Conservation (phyloP, 1,284 basidiomycete genomes). For the Moesziomyces sp. region DNA sequence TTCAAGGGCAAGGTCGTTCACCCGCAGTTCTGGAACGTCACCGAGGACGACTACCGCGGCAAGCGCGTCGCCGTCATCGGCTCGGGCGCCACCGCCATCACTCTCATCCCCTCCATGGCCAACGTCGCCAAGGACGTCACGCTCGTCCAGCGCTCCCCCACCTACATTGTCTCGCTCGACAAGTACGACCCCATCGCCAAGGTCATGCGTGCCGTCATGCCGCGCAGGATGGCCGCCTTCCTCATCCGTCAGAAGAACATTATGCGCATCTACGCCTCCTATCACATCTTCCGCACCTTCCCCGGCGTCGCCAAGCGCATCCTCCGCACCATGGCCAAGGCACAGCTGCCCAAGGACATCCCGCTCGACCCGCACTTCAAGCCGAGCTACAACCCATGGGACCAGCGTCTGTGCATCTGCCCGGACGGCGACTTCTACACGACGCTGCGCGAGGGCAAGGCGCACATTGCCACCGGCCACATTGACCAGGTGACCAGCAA, state of each 20-base stretch:
- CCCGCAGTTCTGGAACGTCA: constrained; percentile 61
- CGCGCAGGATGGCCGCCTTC: constrained; percentile 32
- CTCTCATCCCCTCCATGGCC: constrained; percentile 61
- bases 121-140: constrained; percentile 57
- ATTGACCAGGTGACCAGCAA: constrained; percentile 60
- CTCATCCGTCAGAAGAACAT: constrained; percentile 54
- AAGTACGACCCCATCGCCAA: constrained; percentile 51
- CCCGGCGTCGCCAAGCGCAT: constrained; percentile 51
- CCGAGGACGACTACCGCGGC: constrained; percentile 57
- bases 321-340: constrained; percentile 41
- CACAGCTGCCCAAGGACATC: constrained; percentile 57
- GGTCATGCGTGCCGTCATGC: constrained; percentile 57
- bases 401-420: constrained; percentile 65
- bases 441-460: constrained; percentile 61
- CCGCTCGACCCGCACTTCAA: constrained; percentile 67
- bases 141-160: constrained; percentile 65
- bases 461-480: constrained; percentile 63
- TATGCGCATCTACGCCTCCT: constrained; percentile 59
- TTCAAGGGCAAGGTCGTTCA: constrained; percentile 63
- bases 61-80: constrained; percentile 66
- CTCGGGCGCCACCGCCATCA: constrained; percentile 65
- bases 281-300: constrained; percentile 62
- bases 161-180: constrained; percentile 63
- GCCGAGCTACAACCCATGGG: constrained; percentile 67
- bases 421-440: constrained; percentile 67